Evolutionary conservation across 2,329 filamentous ascomycete species (phyloP), one percentile per base, ranked within the genome.

Genomic region (Chaetomium strumarium): DNA sequence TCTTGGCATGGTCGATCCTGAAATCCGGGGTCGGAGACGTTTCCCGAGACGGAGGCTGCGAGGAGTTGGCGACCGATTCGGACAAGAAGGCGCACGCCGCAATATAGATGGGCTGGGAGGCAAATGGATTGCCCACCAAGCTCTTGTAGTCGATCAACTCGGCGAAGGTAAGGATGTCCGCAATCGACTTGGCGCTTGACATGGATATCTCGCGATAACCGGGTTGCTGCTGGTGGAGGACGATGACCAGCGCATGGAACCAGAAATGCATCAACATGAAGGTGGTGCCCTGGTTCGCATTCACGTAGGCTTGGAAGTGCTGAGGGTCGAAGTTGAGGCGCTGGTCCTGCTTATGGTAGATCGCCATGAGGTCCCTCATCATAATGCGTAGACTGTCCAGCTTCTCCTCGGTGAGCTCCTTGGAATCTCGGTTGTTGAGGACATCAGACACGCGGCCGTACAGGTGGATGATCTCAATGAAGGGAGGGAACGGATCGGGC

Each of bases 161-260:
- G 0, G 89, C 88, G 67, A 95, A 95, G 1, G 87, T 85, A 9
- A 95, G 70, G 14, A 95, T 95, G 62, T 95, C 90, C 33, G 88
- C 89, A 55, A 95, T 93, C 0, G 90, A 95, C 71, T 95, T 95
- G 12, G 90, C 90, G 20, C 88, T 92, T 13, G 87, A 91, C 85
- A 92, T 91, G 55, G 87, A 89, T 5, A 84, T 68, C 65, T 93
- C 88, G 51, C 88, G 83, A 58, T n/a, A n/a, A n/a, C n/a, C n/a
- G 88, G 93, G 63, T 93, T 88, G 68, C 65, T 93, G 90, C 59
- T 92, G 88, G 63, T 95, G 88, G 5, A 95, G 74, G 3, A 95
- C 78, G 54, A 95, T 89, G 58, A 95, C 91, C 30, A 93, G 73
- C 0, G 88, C 88, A 58, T 95, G 89, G 61, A 92, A 92, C 89